A percentile compares a stretch with the other conserved stretches of the same genome.
These are phyloP conservation scores for Suillus clintonianus DNA, from an alignment of 768 basidiomycete genomes.

Conservation along the genomic window DNA sequence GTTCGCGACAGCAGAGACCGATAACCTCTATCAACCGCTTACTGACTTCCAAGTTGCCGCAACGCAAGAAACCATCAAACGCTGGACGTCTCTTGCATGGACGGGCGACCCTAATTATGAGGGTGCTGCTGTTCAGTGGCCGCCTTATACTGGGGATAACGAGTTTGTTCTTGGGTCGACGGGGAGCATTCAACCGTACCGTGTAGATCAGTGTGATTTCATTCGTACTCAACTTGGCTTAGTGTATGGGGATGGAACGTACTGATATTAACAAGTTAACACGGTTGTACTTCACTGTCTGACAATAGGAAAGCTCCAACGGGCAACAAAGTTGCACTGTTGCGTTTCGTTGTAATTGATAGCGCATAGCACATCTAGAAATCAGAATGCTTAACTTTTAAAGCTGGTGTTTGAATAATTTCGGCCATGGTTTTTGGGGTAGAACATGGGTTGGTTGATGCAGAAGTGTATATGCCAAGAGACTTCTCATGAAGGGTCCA, in stretches of 20 bases:
- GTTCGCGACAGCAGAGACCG: constrained; percentile 20
- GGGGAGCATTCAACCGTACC: constrained; percentile 6
- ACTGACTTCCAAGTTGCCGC: constrained; percentile 2
- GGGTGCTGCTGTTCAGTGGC: constrained; percentile 15
- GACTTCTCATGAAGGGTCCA: neutral
- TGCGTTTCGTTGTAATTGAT: neutral
- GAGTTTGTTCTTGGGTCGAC: constrained; percentile 14
- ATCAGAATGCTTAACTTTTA: neutral
- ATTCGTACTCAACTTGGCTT: constrained; percentile 15
- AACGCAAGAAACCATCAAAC: constrained; percentile 11
- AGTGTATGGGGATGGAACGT: constrained; percentile 7
- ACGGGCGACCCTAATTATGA: constrained; percentile 16
- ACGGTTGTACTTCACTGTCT: neutral
- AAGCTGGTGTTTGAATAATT: neutral
- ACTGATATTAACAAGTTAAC: neutral
- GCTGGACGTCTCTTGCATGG: constrained; percentile 17
- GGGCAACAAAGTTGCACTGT: neutral
- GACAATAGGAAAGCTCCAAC: too few relatives aligned
- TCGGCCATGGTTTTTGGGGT: neutral
- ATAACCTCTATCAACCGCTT: constrained; percentile 18
- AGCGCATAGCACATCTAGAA: neutral
- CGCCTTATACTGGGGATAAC: constrained; percentile 11
- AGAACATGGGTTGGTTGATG: neutral
- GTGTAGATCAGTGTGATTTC: constrained; percentile 16
- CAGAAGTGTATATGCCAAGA: neutral